These are phyloP conservation scores for Thalassiosira livingstoniorum DNA, from an alignment of 352 stramenopile genomes.

Conservation along the genomic window DNA sequence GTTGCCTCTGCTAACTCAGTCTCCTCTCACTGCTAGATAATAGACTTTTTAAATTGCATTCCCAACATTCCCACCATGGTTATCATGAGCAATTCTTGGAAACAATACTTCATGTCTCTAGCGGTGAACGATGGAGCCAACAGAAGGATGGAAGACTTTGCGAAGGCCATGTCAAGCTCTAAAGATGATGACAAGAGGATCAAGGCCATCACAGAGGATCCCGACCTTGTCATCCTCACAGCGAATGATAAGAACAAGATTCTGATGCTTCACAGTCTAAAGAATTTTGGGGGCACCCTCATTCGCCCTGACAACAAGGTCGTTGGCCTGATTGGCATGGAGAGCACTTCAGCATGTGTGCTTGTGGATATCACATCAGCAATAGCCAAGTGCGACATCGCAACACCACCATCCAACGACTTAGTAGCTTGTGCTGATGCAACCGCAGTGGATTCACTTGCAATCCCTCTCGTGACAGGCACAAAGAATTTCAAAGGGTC, in stretches of 20 bases:
- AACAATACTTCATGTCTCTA: background rate
- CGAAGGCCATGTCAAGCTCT: background rate
- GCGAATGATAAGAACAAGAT: background rate
- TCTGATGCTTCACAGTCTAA: constrained; percentile 13
- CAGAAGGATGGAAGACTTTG: background rate
- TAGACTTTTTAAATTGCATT: background rate
- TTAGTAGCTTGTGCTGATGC: background rate
- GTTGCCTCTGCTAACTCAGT: too few relatives aligned
- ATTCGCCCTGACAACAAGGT: constrained; percentile 16
- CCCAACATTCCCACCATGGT: background rate
- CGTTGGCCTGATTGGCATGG: constrained; percentile 2
- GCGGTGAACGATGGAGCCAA: background rate
- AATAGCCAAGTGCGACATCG: background rate
- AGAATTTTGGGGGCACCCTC: constrained; percentile 21
- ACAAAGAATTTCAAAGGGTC: background rate
- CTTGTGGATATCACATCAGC: background rate
- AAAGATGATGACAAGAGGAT: background rate
- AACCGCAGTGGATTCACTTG: background rate
- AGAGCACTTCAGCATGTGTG: background rate
- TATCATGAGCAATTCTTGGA: background rate
- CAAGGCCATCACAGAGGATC: background rate
- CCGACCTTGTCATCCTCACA: background rate
- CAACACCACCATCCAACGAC: background rate
- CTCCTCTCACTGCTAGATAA: too few relatives aligned
- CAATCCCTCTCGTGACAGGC: background rate